Conservation (phyloP, 2,329 filamentous ascomycete species). For the Colletotrichum gigasporum region DNA sequence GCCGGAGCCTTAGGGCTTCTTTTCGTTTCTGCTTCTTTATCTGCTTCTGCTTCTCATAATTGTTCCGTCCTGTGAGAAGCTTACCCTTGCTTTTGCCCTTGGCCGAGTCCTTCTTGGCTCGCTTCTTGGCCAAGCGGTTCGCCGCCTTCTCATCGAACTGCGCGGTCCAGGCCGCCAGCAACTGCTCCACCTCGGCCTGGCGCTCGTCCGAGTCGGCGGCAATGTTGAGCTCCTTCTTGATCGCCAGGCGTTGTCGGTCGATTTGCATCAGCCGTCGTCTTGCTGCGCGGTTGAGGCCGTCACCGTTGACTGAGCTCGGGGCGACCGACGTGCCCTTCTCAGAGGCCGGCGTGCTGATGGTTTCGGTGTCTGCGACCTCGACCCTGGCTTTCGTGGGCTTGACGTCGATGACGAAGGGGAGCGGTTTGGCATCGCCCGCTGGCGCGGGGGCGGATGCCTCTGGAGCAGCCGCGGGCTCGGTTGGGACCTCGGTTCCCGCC, state of each 20-base stretch:
- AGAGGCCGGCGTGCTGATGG: neutral
- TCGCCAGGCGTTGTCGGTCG: constrained; percentile 15
- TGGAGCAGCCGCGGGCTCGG: constrained; percentile 5
- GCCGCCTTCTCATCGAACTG: constrained; percentile 19
- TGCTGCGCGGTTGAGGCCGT: constrained; percentile 30
- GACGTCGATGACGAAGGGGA: constrained; percentile 20
- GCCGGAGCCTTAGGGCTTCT: constrained; percentile 18
- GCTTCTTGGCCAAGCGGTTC: constrained; percentile 22
- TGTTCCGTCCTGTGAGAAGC: constrained; percentile 20
- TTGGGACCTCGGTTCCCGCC: neutral
- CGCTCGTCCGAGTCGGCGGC: constrained; percentile 25
- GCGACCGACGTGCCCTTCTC: constrained; percentile 17
- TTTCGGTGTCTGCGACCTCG: neutral
- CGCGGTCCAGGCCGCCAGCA: constrained; percentile 17
- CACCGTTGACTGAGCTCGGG: constrained; percentile 21
- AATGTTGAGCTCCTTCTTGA: constrained; percentile 24
- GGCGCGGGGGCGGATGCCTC: neutral
- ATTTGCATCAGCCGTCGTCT: constrained; percentile 28
- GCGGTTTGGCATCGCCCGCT: neutral
- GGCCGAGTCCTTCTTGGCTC: constrained; percentile 4
- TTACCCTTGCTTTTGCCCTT: constrained; percentile 23
- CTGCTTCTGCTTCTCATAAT: constrained; percentile 24
- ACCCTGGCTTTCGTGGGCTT: constrained; percentile 17
- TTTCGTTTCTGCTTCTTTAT: constrained; percentile 30
- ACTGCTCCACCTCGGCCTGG: constrained; percentile 19